Percentiles rank a stretch among this genome's conserved stretches.
These are phyloP conservation scores for Candida saitoana DNA, from an alignment of 805 yeast species.

Conservation along the genomic window DNA sequence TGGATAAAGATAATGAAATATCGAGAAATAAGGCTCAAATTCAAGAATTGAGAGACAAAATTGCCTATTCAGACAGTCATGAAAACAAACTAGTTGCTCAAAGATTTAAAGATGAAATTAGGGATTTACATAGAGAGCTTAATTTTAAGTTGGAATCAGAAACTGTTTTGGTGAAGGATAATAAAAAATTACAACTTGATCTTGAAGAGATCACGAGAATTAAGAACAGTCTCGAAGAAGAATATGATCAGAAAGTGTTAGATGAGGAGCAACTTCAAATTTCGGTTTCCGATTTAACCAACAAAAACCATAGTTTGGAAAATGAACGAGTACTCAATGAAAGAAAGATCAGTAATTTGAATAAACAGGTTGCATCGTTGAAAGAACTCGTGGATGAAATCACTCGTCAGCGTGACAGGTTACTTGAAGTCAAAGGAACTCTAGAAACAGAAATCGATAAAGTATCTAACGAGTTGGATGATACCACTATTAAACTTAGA, in stretches of 20 bases:
- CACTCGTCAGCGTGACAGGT: conserved; percentile 56
- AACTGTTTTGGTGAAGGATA: conserved; percentile 58
- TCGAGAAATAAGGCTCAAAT: conserved; percentile 47
- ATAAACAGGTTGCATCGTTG: conserved; percentile 53
- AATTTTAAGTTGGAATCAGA: conserved; percentile 57
- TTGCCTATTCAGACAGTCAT: conserved; percentile 47
- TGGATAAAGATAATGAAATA: conserved; percentile 55
- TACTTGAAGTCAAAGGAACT: conserved; percentile 38
- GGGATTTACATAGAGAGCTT: conserved; percentile 50
- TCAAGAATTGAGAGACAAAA: conserved; percentile 52
- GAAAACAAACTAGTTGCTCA: conserved; percentile 39
- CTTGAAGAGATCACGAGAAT: conserved; percentile 42
- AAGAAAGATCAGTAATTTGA: conserved; percentile 30
- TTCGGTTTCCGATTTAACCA: conserved; percentile 22
- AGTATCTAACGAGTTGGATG: conserved; percentile 25
- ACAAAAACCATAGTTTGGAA: conserved; percentile 26
- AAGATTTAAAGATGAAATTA: conserved; percentile 49
- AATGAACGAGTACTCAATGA: conserved; percentile 34
- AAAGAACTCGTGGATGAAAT: conserved; percentile 59
- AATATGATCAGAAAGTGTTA: conserved; percentile 35
- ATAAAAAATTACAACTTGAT: conserved; percentile 58
- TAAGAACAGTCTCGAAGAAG: conserved; percentile 24
- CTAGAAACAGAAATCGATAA: conserved; percentile 28
- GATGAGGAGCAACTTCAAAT: conserved; percentile 38
- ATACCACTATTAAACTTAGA: conserved; percentile 18